Evolutionary conservation across 345 rosid genomes (phyloP), one percentile per base, ranked within the genome.

Genomic region (Excoecaria agallocha): DNA sequence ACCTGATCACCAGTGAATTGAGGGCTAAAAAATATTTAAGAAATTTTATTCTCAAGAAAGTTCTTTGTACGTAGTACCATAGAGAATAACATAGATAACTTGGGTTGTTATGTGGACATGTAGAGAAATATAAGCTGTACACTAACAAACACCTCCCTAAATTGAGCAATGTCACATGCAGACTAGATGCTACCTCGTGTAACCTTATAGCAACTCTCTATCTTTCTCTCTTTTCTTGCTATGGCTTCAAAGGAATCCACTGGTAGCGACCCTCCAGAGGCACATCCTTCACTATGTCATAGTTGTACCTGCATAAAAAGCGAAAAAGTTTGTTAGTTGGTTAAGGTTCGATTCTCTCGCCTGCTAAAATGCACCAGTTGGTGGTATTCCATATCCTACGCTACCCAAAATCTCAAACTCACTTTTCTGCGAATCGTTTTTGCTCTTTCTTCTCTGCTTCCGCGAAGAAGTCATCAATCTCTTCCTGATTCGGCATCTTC

Each of bases 181-280:
- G 7, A 62, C 38, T 75, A 69, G 56, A 39, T 72, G 74, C 66
- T 66, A 62, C 79, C 74, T 60, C 68, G 24, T 66, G 78, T 66
- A n/a, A 61, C 61, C 54, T 50, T 73, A 30, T 30, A 73, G 56
- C 78, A 15, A 45, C 35, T 25, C 0, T 43, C 56, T 12, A 1
- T 22, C n/a, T 16, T 22, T 13, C 7, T 65, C 24, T 55, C 10
- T 17, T 5, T 11, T 2, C 37, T 20, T 16, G 50, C 78, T 68
- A 79, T 37, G 78, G 89, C 66, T 82, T 80, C 70, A 87, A 58
- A 7, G 78, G 85, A 83, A 84, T 74, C 96, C 96, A 91, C 78
- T 84, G 74, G 89, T 86, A 91, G 10, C 90, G 90, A 66, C 96
- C 96, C 65, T 85, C 72, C 37, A 91, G 79, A 39, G 96, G 93